phyloP scores from a whole-genome alignment of 176 grass and related monocot species.

The maize (Zea mays) region DNA sequence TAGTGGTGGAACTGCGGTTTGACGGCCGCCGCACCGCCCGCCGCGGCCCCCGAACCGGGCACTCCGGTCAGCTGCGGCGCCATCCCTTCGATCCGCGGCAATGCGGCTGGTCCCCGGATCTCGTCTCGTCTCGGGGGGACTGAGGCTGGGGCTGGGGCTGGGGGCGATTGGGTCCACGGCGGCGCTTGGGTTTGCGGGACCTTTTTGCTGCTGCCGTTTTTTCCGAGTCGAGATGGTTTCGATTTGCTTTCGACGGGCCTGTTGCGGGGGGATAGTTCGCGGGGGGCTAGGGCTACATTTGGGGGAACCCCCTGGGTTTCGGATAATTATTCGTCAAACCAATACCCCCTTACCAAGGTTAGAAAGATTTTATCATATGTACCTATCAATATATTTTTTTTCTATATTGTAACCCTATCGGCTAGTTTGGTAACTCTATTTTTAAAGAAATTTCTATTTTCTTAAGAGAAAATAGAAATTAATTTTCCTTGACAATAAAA shows the following conservation, averaged over 20 bases:
- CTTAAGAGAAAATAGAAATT: no score
- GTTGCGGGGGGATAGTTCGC: background rate
- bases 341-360: no score
- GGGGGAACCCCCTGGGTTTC: background rate
- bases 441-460: no score
- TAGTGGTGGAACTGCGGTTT: conserved; percentile 81
- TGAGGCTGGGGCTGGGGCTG: background rate
- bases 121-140: conserved; percentile 21
- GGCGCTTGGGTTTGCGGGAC: conserved; percentile 27
- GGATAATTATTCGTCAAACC: no score
- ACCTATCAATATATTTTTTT: no score
- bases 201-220: conserved; percentile 31
- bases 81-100: conserved; percentile 51
- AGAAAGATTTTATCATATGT: no score
- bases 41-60: conserved; percentile 39
- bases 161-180: conserved; percentile 19
- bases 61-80: conserved; percentile 61
- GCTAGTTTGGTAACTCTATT: no score
- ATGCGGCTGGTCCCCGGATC: conserved; percentile 41
- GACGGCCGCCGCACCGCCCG: conserved; percentile 40
- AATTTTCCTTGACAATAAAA: no score
- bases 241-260: conserved; percentile 32
- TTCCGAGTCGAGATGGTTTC: conserved; percentile 32
- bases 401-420: no score
- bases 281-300: conserved; percentile 34